phyloP scores from a whole-genome alignment of 169 alveolate species.

The Plasmodium gallinaceum region DNA sequence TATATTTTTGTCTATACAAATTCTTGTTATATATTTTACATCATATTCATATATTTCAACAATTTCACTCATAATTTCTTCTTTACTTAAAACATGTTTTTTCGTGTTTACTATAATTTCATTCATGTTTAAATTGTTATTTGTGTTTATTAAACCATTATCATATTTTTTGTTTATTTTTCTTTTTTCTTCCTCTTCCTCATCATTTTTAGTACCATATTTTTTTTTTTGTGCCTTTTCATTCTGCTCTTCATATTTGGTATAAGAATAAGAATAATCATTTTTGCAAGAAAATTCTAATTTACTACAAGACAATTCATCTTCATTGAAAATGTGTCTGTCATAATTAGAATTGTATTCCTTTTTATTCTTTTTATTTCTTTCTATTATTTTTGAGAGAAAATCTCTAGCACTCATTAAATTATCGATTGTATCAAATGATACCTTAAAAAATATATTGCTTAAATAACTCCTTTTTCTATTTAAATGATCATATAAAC shows the following conservation, averaged over 20 bases:
- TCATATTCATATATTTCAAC: conserved; percentile 96
- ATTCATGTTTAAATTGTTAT: conserved; percentile 56
- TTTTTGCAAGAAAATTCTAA: conserved; percentile 48
- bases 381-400: conserved; percentile 82
- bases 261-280: conserved; percentile 38
- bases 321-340: conserved; percentile 57
- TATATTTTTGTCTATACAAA: conserved; percentile 94
- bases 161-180: background rate
- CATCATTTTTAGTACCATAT: background rate
- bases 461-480: conserved; percentile 88
- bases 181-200: background rate
- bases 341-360: conserved; percentile 28
- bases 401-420: conserved; percentile 87
- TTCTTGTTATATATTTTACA: conserved; percentile 95
- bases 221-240: conserved; percentile 8
- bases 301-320: conserved; percentile 51
- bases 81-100: conserved; percentile 77
- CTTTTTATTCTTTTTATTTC: conserved; percentile 74
- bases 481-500: conserved; percentile 90
- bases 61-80: conserved; percentile 88
- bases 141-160: background rate
- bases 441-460: conserved; percentile 83
- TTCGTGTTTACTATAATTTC: conserved; percentile 64
- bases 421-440: conserved; percentile 90
- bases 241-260: conserved; percentile 33